A percentile compares a stretch with the other conserved stretches of the same genome.
Conservation (phyloP, 306 rosid genomes). For the Elaeagnus macrophylla region DNA sequence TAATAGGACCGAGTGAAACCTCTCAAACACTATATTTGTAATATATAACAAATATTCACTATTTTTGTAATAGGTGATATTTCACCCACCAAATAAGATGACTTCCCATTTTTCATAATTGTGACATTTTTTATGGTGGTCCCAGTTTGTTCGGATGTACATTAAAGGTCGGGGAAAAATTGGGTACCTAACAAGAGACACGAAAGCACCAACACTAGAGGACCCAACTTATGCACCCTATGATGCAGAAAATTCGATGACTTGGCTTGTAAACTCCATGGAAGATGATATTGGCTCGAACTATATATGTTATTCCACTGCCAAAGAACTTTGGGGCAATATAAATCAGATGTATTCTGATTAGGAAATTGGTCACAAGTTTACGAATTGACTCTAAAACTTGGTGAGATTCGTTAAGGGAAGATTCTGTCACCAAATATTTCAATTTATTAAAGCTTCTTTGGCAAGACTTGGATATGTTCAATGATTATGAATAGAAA, state of each 20-base stretch:
- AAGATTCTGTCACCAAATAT: not conserved
- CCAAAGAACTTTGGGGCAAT: not conserved
- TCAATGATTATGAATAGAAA: not conserved
- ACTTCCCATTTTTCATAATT: no score
- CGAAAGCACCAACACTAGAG: not conserved
- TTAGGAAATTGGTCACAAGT: not conserved
- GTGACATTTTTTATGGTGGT: not conserved
- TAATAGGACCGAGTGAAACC: no score
- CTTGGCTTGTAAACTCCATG: not conserved
- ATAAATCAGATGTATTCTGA: not conserved
- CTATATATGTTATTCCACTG: not conserved
- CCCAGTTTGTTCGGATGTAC: not conserved
- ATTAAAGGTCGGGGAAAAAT: not conserved
- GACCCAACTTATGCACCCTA: not conserved
- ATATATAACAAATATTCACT: no score
- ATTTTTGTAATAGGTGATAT: no score
- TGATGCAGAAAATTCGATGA: not conserved
- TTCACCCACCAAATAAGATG: no score
- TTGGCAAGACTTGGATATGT: not conserved
- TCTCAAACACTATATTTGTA: no score
- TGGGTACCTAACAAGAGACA: not conserved
- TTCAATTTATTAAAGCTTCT: not conserved
- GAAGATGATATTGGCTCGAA: not conserved
- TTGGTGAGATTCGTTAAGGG: not conserved
- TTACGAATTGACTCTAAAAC: not conserved